Base-by-base conservation (phyloP, 2,329 filamentous ascomycete genomes). In the Dendrostoma leiphaemia region DNA sequence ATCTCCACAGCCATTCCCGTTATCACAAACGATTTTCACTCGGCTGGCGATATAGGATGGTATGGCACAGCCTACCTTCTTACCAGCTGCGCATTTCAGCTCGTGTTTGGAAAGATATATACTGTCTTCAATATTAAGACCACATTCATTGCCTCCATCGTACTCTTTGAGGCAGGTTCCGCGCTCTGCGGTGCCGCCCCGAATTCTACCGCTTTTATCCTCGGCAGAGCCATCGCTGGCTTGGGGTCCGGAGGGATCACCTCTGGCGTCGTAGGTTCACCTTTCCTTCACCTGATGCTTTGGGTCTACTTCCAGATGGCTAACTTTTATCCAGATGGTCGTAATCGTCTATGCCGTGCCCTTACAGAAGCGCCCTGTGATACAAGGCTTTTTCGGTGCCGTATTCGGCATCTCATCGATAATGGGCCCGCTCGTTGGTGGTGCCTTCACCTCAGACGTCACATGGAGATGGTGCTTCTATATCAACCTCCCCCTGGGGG, bases 1-100 rank as follows among this genome's bases (percentile, higher is more conserved):
- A 38, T 53, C 15, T 29, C 55, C 3, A 61, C 58, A 3, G 63
- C 63, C 9, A 65, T 64, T 9, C 64, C 61, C 1, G 59, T 62
- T 5, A 66, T 67, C 1, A 64, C 59, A 0, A 62, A 61, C 15
- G 60, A 63, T 5, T 64, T 73, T 52, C 66, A 66, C 4, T 73
- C 71, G 4, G 71, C 76, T 15, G 52, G 48, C 1, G 65, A 70
- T 21, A 47, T 65, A 24, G 64, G 71, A 19, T 78, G 62, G 64
- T 66, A 70, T 48, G 65, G 63, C 7, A 57, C 60, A 4, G 62
- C 62, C 1, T 70, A 68, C 38, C 58, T 65, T 4, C 61, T 68
- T 15, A 56, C 43, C 1, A 35, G 46, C 9, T 49, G 51, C 28
- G 48, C 49, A 8, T 60, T 58, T 21, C 51, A 44, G 21, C 12